Evolutionary conservation across 1,284 basidiomycete genomes (phyloP), one percentile per base, ranked within the genome.

Genomic region (Boletus smithii): DNA sequence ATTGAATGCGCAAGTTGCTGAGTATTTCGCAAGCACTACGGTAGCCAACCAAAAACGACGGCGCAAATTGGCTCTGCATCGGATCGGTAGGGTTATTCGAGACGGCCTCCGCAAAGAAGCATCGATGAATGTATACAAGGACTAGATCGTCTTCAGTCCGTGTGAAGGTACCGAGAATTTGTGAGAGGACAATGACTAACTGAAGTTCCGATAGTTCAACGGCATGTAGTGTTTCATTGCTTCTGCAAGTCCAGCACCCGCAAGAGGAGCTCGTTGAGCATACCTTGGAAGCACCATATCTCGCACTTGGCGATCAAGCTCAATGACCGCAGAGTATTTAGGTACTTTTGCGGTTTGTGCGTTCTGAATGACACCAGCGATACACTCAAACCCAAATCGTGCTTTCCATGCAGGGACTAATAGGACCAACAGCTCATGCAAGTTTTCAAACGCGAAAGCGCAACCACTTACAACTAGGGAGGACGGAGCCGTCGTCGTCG

Each of bases 391-490:
- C 8, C 83, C 84, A 62, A 85, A 88, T 5, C 73, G 74, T 20
- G 83, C 82, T 64, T 85, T 87, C 85, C 85, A 87, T 43, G 71
- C 75, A 3, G 82, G 77, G 61, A 88, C 84, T 87, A 18, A 29
- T 14, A 8, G 24, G 17, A 35, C 18, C 33, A 42, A 29, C 5
- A 8, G 8, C n/a, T 46, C 18, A 48, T 38, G 18, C 24, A 32
- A 18, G 10, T 35, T n/a, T 24, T 22, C 40, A 29, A 46, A 42
- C 8, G 38, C 18, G 16, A 50, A 45, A 41, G 48, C 24, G 32
- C 22, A 11, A 31, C n/a, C 29, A 68, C 79, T 56, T 60, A 83
- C 81, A 83, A 35, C 79, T 80, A 4, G 73, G 73, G 38, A 76
- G 69, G 31, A 73, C 53, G 14, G 69, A 67, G 11, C 80, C 80